phyloP scores from a whole-genome alignment of 2,329 filamentous ascomycete species.

The Trichoderma oligosporum region DNA sequence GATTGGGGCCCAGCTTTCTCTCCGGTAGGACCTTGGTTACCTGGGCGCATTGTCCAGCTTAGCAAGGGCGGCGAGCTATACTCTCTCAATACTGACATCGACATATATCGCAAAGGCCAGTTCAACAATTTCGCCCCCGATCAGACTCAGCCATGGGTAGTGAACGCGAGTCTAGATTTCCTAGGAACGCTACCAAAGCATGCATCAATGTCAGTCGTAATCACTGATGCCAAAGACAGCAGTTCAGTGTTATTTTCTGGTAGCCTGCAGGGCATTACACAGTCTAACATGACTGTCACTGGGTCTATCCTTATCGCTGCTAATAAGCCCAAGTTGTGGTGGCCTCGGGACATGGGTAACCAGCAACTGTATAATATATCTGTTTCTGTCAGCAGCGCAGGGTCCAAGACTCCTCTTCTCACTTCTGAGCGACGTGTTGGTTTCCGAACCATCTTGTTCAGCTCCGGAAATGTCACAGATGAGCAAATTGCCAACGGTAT shows the following conservation, averaged over 20 bases:
- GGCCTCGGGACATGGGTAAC: slow-evolving; percentile 54
- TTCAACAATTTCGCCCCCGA: slow-evolving; percentile 56
- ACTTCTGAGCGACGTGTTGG: slow-evolving; percentile 35
- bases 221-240: slow-evolving; percentile 42
- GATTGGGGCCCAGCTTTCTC: slow-evolving; percentile 60
- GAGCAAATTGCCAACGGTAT: slow-evolving; percentile 52
- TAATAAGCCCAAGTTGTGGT: slow-evolving; percentile 53
- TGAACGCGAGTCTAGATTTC: slow-evolving; percentile 59
- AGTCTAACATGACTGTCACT: slow-evolving; percentile 36
- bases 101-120: slow-evolving; percentile 57
- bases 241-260: slow-evolving; percentile 29
- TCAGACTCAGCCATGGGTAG: slow-evolving; percentile 54
- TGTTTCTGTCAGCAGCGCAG: slow-evolving; percentile 37
- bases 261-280: slow-evolving; percentile 37
- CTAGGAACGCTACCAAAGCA: slow-evolving; percentile 45
- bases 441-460: slow-evolving; percentile 60
- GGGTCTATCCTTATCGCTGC: slow-evolving; percentile 44
- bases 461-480: slow-evolving; percentile 51
- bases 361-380: slow-evolving; percentile 57
- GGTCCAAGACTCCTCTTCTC: slow-evolving; percentile 39
- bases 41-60: slow-evolving; percentile 54
- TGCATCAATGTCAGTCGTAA: slow-evolving; percentile 43
- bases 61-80: slow-evolving; percentile 29
- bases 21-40: slow-evolving; percentile 61
- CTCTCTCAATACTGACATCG: slow-evolving; percentile 43